Percentiles rank a stretch among this genome's conserved stretches.
Conservation (phyloP, 805 yeast genomes). For the Kazachstania psychrophila region DNA sequence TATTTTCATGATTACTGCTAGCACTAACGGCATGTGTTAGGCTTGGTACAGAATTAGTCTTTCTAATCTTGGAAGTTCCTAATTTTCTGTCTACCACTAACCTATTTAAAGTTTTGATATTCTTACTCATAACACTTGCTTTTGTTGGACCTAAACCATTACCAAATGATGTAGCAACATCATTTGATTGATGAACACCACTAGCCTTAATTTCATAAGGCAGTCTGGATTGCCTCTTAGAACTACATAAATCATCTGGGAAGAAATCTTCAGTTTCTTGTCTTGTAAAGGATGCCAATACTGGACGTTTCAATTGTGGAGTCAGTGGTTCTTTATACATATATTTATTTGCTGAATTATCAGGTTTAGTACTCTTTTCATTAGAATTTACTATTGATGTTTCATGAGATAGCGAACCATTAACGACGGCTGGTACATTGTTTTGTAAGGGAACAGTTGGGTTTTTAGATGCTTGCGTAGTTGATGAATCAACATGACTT, state of each 20-base stretch:
- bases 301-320: slow-evolving; percentile 8
- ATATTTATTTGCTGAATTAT: too few species aligned
- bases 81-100: slow-evolving; percentile 26
- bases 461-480: too few species aligned
- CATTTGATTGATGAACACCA: slow-evolving; percentile 31
- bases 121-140: slow-evolving; percentile 28
- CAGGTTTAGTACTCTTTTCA: slow-evolving; percentile 30
- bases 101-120: slow-evolving; percentile 23
- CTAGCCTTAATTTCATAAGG: slow-evolving; percentile 31
- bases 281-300: slow-evolving; percentile 11
- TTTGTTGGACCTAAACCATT: slow-evolving; percentile 30
- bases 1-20: too few species aligned
- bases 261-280: slow-evolving; percentile 27
- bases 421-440: neutral
- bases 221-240: slow-evolving; percentile 17
- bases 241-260: slow-evolving; percentile 23
- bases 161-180: slow-evolving; percentile 29
- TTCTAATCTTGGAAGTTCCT: slow-evolving; percentile 21
- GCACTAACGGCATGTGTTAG: too few species aligned
- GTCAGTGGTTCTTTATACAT: slow-evolving; percentile 25
- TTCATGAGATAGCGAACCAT: neutral
- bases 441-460: too few species aligned
- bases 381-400: neutral
- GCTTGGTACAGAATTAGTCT: slow-evolving; percentile 5
- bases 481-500: too few species aligned